These are phyloP conservation scores for Phytophthora chlamydospora DNA, from an alignment of 352 stramenopile species.

Conservation along the genomic window DNA sequence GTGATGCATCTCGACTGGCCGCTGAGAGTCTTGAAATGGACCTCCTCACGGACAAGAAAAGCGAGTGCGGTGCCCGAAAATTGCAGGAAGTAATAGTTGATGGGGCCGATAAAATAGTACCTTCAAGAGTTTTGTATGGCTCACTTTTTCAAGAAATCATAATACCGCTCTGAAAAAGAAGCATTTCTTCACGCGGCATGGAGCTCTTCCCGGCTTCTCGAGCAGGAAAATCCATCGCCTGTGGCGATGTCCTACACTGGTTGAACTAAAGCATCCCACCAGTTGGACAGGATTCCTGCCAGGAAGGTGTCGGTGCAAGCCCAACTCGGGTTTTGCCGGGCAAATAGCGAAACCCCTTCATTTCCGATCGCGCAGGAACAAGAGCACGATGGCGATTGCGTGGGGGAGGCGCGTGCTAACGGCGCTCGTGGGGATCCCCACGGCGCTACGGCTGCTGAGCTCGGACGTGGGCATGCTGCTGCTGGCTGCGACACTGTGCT, in stretches of 20 bases:
- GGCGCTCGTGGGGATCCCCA: constrained; percentile 62
- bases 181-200: not conserved
- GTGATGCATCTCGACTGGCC: constrained; percentile 5
- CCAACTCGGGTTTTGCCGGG: no score
- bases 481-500: constrained; percentile 56
- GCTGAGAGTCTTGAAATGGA: constrained; percentile 9
- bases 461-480: constrained; percentile 55
- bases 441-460: constrained; percentile 58
- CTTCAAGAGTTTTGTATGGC: no score
- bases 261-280: no score
- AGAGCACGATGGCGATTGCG: constrained; percentile 43
- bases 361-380: constrained; percentile 17
- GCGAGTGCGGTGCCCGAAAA: constrained; percentile 1
- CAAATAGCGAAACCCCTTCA: constrained; percentile 17
- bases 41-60: not conserved
- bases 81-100: not conserved
- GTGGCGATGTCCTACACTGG: no score
- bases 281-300: no score
- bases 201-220: not conserved
- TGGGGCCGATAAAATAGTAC: no score
- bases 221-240: not conserved
- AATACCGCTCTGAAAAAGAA: no score
- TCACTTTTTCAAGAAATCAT: no score
- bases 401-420: constrained; percentile 66
- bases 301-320: not conserved